These are phyloP conservation scores for Saitozyma sp. DNA, from an alignment of 768 basidiomycete genomes.

Conservation along the genomic window DNA sequence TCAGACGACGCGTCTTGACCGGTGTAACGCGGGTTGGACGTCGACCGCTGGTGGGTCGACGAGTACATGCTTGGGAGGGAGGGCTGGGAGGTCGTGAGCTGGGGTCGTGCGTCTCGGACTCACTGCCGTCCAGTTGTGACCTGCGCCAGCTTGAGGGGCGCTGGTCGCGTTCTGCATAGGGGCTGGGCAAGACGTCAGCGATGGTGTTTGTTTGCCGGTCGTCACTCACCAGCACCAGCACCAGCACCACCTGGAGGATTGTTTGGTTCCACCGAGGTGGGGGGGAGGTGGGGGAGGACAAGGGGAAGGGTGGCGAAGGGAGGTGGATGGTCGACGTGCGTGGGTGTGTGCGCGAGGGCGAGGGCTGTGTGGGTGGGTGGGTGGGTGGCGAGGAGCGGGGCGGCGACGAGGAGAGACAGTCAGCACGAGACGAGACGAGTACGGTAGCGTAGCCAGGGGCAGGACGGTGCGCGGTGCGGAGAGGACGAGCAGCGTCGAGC, in stretches of 20 bases:
- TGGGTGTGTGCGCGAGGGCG: neutral
- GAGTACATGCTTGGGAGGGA: neutral
- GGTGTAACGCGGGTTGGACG: constrained; percentile 25
- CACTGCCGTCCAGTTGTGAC: constrained; percentile 10
- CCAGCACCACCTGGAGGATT: constrained; percentile 9
- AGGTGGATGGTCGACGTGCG: neutral
- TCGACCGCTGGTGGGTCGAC: constrained; percentile 15
- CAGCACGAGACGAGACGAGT: neutral
- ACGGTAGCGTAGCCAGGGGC: neutral
- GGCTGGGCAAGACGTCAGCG: neutral
- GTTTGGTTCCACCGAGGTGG: constrained; percentile 17
- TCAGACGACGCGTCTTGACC: constrained; percentile 1
- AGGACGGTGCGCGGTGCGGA: neutral
- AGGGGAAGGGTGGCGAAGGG: neutral
- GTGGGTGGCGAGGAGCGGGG: neutral
- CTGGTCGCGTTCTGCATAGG: constrained; percentile 19
- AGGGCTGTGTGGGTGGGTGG: neutral
- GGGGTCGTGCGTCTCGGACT: constrained; percentile 2
- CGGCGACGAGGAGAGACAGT: neutral
- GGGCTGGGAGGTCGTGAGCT: constrained; percentile 4
- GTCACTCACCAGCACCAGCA: neutral
- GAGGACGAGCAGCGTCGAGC: neutral
- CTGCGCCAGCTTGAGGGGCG: constrained; percentile 1
- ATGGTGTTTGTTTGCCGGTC: neutral
- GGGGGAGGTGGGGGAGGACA: constrained; percentile 2